Base-by-base conservation (phyloP, 768 basidiomycete genomes). In the Trichaptum fuscoviolaceum region DNA sequence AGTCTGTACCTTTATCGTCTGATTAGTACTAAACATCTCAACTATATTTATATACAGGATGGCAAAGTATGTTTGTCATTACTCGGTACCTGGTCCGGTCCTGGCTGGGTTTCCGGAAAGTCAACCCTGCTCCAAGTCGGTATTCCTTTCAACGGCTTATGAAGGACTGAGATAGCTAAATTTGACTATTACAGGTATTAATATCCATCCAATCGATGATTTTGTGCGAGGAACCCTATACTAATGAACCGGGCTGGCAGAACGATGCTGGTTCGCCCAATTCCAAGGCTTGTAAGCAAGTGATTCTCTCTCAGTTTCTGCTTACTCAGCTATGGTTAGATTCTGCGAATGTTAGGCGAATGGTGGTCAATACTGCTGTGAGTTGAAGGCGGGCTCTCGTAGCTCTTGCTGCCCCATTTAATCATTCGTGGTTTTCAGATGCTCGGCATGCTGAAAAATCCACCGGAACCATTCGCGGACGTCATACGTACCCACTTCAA, bases 191-290 rank as follows among this genome's bases (percentile, higher is more conserved):
- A 24, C 63, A 86, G 84, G 88, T 96, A 42, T 82, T 98, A 57
- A 92, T 97, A 52, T 96, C 95, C 18, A 96, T 98, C 35, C 96
- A 97, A 79, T 94, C 93, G 18, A 94, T 98, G 92, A 96, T 97
- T 70, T 80, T 97, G 26, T 95, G 92, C 68, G 96, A 96, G 23
- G 95, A 95, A 71, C 93, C 96, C 9, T 96, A 95, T 74, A 76
- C 95, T 67, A 96, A 96, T 70, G 95, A 98, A 75, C 95, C 95
- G 23, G 94, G 91, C 26, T 93, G 92, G 92, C 88, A 92, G 24
- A 77, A 77, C 57, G 84, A 85, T 66, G 86, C 82, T 18, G 93
- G 93, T 27, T 90, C 88, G 26, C 83, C 91, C 1, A 84, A 86
- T 69, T 95, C 93, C 35, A 82, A 81, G 71, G 87, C 90, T 61